Evolutionary conservation across 805 yeast genomes (phyloP).

Genomic region (Saccharomycopsis malanga): DNA sequence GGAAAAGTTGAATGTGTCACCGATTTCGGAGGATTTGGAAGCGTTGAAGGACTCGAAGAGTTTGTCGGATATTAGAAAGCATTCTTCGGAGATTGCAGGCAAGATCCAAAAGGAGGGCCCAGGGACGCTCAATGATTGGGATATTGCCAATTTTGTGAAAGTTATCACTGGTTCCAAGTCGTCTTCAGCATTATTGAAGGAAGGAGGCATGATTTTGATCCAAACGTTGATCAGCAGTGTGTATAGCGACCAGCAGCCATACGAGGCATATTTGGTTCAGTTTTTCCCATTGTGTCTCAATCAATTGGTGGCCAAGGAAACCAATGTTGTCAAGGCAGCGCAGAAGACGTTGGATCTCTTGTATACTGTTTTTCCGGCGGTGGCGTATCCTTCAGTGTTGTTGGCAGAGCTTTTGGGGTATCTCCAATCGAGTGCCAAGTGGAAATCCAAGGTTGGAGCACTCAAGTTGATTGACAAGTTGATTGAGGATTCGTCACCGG

Average conservation of each 20-base stretch:
- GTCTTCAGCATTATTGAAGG: conserved; percentile 60
- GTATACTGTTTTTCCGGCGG: conserved; percentile 63
- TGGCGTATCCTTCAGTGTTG: conserved; percentile 68
- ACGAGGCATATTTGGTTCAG: conserved; percentile 65
- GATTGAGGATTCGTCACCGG: conserved; percentile 74
- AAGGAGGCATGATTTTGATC: conserved; percentile 55
- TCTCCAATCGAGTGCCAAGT: conserved; percentile 77
- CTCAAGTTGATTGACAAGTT: conserved; percentile 66
- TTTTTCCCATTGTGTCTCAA: conserved; percentile 62
- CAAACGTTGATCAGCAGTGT: conserved; percentile 45
- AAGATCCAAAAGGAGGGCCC: conserved; percentile 40
- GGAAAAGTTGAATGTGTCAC: conserved; percentile 55
- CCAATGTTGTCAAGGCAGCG: conserved; percentile 79
- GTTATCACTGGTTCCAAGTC: conserved; percentile 70
- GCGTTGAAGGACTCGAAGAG: conserved; percentile 45
- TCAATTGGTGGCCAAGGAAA: conserved; percentile 78
- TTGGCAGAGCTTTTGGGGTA: conserved; percentile 55
- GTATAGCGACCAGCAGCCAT: conserved; percentile 56
- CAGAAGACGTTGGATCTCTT: conserved; percentile 67
- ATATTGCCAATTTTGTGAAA: conserved; percentile 52
- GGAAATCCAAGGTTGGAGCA: conserved; percentile 86
- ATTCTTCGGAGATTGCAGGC: conserved; percentile 48
- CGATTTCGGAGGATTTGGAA: conserved; percentile 53
- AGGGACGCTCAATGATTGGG: conserved; percentile 53
- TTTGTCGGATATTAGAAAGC: conserved; percentile 47